These are phyloP conservation scores for Elaeis guineensis DNA, from an alignment of 176 grass and related monocot species.

Conservation along the genomic window DNA sequence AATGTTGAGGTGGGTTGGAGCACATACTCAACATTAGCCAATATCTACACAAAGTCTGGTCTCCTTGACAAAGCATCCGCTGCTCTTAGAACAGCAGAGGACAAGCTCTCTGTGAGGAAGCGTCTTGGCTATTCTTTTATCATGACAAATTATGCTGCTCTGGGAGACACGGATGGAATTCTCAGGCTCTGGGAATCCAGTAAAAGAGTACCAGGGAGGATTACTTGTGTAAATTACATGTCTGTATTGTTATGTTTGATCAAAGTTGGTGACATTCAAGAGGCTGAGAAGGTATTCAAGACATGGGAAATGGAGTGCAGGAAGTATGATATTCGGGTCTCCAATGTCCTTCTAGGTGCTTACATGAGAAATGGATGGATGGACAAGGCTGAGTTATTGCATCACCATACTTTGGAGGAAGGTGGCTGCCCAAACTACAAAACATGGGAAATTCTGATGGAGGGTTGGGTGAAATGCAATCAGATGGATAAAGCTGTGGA, in stretches of 20 bases:
- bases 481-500: constrained; percentile 70
- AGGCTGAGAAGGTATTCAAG: constrained; percentile 61
- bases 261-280: constrained; percentile 52
- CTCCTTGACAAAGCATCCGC: constrained; percentile 31
- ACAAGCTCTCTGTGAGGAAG: constrained; percentile 44
- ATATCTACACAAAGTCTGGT: constrained; percentile 46
- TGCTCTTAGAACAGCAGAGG: constrained; percentile 56
- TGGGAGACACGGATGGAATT: constrained; percentile 48
- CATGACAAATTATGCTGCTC: constrained; percentile 74
- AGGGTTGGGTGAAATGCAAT: constrained; percentile 50
- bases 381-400: constrained; percentile 69
- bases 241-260: constrained; percentile 48
- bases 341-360: constrained; percentile 78
- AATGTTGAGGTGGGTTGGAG: constrained; percentile 80
- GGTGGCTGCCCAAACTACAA: constrained; percentile 71
- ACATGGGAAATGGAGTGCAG: constrained; percentile 50
- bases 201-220: constrained; percentile 59
- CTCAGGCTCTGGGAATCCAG: constrained; percentile 64
- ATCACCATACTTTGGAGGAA: constrained; percentile 58
- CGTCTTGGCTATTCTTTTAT: constrained; percentile 63
- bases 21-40: constrained; percentile 61
- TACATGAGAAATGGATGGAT: constrained; percentile 85
- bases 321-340: constrained; percentile 57
- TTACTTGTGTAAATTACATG: constrained; percentile 56
- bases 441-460: constrained; percentile 82